A percentile compares a stretch with the other conserved stretches of the same genome.
These are phyloP conservation scores for Neofusicoccum kwambonambiense DNA, from an alignment of 2,329 filamentous ascomycete species.

Conservation along the genomic window DNA sequence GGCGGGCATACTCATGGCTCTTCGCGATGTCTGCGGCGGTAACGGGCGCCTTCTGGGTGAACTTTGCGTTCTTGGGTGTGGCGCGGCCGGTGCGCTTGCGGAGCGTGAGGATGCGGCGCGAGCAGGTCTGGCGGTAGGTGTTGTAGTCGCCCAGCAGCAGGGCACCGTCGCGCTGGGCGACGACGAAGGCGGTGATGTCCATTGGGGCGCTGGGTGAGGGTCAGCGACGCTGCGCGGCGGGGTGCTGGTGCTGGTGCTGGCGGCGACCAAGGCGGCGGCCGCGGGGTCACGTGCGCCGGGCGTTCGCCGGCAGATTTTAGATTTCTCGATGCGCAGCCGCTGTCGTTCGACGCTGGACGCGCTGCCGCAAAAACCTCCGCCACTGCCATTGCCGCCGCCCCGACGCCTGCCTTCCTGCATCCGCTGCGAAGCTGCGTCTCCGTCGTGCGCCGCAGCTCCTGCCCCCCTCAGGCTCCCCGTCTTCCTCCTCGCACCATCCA, in stretches of 20 bases:
- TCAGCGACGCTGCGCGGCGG: too few species aligned
- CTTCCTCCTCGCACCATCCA: not conserved
- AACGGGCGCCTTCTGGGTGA: slow-evolving; percentile 66
- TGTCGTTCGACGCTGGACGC: not conserved
- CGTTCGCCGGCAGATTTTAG: not conserved
- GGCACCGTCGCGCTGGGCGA: slow-evolving; percentile 75
- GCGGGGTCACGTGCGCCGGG: not conserved
- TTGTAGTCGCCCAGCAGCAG: slow-evolving; percentile 86
- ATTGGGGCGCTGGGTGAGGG: slow-evolving; percentile 47
- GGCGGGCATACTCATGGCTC: slow-evolving; percentile 67
- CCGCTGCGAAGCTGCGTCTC: not conserved
- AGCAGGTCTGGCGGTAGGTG: slow-evolving; percentile 76
- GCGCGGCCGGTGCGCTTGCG: slow-evolving; percentile 82
- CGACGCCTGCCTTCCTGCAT: not conserved
- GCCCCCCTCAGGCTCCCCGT: not conserved
- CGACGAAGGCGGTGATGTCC: slow-evolving; percentile 86
- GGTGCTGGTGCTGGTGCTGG: too few species aligned
- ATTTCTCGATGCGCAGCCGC: not conserved
- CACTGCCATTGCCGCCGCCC: slow-evolving; percentile 11
- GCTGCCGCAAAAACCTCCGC: slow-evolving; percentile 3
- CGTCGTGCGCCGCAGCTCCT: not conserved
- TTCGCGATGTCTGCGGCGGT: slow-evolving; percentile 72
- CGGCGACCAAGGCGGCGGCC: not conserved
- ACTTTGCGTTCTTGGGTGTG: slow-evolving; percentile 85
- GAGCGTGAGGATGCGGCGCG: slow-evolving; percentile 76